Conservation (phyloP, 768 basidiomycete genomes). For the Lanmaoa pseudosensibilis region DNA sequence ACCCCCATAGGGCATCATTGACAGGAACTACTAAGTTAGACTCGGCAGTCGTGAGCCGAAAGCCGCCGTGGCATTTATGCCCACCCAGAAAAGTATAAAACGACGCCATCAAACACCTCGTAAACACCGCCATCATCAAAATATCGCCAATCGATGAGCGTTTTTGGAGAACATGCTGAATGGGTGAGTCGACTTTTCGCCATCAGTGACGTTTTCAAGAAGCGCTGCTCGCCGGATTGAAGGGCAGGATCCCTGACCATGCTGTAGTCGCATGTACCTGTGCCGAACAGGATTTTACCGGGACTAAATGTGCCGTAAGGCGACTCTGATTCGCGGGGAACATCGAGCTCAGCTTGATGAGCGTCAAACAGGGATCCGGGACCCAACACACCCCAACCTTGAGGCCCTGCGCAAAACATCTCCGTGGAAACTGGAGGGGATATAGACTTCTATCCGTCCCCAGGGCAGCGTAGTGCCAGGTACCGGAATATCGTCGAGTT, state of each 20-base stretch:
- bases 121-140: constrained; percentile 11
- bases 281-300: neutral
- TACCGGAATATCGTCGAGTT: neutral
- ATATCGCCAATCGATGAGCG: constrained; percentile 9
- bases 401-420: constrained; percentile 5
- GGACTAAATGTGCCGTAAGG: constrained; percentile 5
- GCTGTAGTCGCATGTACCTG: constrained; percentile 12
- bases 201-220: constrained; percentile 7
- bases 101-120: neutral
- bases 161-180: constrained; percentile 11
- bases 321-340: neutral
- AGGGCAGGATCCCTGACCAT: constrained; percentile 14
- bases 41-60: too few species aligned
- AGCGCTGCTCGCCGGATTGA: constrained; percentile 1
- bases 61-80: too few species aligned
- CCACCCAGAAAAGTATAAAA: constrained; percentile 6
- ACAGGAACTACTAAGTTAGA: too few species aligned
- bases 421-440: constrained; percentile 3
- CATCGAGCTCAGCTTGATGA: constrained; percentile 1
- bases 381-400: constrained; percentile 16
- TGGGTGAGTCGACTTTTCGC: constrained; percentile 12
- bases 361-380: constrained; percentile 10
- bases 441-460: constrained; percentile 15
- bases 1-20: too few species aligned
- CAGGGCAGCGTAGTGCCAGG: constrained; percentile 1